Evolutionary conservation across 1,284 basidiomycete species (phyloP), one percentile per base, ranked within the genome.

Genomic region (Clitocybe nebularis): DNA sequence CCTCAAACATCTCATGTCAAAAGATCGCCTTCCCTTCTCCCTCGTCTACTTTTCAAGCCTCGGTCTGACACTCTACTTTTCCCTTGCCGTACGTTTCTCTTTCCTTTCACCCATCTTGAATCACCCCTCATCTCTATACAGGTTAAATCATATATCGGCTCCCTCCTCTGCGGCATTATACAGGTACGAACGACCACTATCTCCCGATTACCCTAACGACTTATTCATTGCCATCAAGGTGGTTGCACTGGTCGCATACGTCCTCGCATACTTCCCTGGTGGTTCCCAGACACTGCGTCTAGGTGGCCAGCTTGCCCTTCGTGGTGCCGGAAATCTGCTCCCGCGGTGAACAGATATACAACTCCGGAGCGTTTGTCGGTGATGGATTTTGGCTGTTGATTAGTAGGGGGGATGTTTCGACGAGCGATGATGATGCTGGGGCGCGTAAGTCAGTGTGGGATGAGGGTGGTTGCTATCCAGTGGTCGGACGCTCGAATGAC

Each of bases 221-320:
- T 39, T 9, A 14, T 35, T 16, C 89, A 77, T 79, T 94, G 76
- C 84, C 34, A 70, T 94, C 4, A 88, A 92, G 64, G 82, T 85
- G 28, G 68, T 87, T 32, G 84, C 92, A 0, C 78, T 97, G 6
- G 68, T 95, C 7, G 77, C 85, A 9, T 97, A 96, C 57, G 76
- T 96, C 6, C 71, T 90, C 11, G 91, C 92, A 0, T 96, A 95
- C 65, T 95, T 94, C 66, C 91, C 92, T 3, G 92, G 92, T 8
- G 92, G 87, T 6, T 74, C 72, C 10, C 79, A 83, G 48, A 93
- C 92, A 0, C 71, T 94, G 24, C 78, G 88, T 20, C 81, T 93
- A 55, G 91, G 91, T 9, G 82, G 84, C 11, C 83, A 86, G 47
- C 78, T 94, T 63, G 83, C 86, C 1, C 64, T 94, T 14, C 80